Evolutionary conservation across 139 green algal genomes (phyloP).

Genomic region (Coccomyxa sp.): DNA sequence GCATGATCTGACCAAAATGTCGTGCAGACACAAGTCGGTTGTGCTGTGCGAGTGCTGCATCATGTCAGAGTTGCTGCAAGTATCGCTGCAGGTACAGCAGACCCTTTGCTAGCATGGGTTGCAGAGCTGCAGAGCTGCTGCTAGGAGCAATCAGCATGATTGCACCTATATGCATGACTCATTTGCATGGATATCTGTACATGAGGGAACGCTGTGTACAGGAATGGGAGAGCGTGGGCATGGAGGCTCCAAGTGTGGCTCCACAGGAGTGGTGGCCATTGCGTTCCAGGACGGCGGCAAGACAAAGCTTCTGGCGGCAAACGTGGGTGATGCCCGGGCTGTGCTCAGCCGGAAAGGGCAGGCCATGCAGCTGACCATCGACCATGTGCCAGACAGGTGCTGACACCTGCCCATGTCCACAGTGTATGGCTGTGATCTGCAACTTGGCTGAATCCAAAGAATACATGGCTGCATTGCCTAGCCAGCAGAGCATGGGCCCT

Average conservation of each 20-base stretch:
- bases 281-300: neutral
- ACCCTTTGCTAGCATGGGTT: slow-evolving; percentile 56
- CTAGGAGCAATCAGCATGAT: slow-evolving; percentile 28
- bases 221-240: slow-evolving; percentile 80
- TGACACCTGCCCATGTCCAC: too few relatives aligned
- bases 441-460: too few relatives aligned
- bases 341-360: slow-evolving; percentile 61
- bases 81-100: too few relatives aligned
- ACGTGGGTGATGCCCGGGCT: slow-evolving; percentile 87
- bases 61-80: too few relatives aligned
- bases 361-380: slow-evolving; percentile 72
- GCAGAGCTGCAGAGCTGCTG: neutral
- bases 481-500: too few relatives aligned
- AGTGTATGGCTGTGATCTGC: too few relatives aligned
- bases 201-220: too few relatives aligned
- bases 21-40: too few relatives aligned
- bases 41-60: too few relatives aligned
- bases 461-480: too few relatives aligned
- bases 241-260: slow-evolving; percentile 84
- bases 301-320: slow-evolving; percentile 67
- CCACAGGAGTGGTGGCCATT: slow-evolving; percentile 63
- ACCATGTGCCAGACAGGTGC: slow-evolving; percentile 89
- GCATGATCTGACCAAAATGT: too few relatives aligned
- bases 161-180: slow-evolving; percentile 60
- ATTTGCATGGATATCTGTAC: too few relatives aligned